phyloP scores from a whole-genome alignment of 192 early-diverging fungal genomes.

The Phycomyces nitens region DNA sequence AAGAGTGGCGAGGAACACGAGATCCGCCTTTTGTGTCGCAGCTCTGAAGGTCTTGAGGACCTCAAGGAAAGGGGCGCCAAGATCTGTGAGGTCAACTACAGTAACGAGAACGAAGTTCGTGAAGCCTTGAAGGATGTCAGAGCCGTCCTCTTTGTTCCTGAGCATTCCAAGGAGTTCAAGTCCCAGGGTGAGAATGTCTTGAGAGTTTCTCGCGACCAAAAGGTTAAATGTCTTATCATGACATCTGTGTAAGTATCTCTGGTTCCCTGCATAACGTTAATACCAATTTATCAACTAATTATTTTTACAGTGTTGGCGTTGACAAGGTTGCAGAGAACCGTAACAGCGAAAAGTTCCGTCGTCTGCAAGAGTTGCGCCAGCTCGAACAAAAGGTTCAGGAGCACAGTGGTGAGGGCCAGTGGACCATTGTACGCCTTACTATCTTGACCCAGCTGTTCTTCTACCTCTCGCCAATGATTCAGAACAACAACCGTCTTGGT shows the following conservation, averaged over 20 bases:
- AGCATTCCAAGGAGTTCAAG: constrained; percentile 5
- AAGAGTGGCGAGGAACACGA: neutral
- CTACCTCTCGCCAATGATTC: constrained; percentile 19
- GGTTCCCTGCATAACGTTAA: too few relatives aligned
- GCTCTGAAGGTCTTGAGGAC: constrained; percentile 8
- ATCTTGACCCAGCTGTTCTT: constrained; percentile 22
- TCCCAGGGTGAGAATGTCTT: constrained; percentile 21
- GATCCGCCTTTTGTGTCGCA: constrained; percentile 22
- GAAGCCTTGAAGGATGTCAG: constrained; percentile 12
- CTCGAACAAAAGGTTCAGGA: constrained; percentile 19
- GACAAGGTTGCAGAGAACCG: constrained; percentile 4
- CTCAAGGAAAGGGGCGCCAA: constrained; percentile 21
- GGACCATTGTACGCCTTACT: constrained; percentile 14
- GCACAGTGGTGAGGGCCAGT: neutral
- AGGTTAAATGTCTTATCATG: constrained; percentile 13
- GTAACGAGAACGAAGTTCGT: constrained; percentile 3
- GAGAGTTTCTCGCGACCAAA: constrained; percentile 3
- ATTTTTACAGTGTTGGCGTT: constrained; percentile 22
- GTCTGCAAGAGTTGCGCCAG: constrained; percentile 11
- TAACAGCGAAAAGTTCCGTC: constrained; percentile 9
- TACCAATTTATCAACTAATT: too few relatives aligned
- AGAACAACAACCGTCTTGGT: constrained; percentile 1
- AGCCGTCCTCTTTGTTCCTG: constrained; percentile 15
- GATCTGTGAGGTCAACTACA: constrained; percentile 15
- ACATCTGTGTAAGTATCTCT: constrained; percentile 19